Base-by-base conservation (phyloP, 139 green algal genomes). In the Picochlorum sp. region DNA sequence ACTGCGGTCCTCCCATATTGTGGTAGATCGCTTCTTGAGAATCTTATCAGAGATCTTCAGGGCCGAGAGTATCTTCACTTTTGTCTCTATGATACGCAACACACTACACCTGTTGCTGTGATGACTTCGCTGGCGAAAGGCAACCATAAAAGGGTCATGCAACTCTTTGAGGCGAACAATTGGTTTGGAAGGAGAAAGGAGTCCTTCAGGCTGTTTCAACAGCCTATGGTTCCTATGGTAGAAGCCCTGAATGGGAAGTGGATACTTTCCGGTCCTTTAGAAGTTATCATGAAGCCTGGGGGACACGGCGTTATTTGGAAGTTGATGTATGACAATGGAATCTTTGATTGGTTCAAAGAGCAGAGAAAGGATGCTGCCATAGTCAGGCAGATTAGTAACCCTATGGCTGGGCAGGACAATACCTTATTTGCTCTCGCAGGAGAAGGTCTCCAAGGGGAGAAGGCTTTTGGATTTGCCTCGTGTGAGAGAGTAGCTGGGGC, bases 281-380 rank as follows among this genome's bases (percentile, higher is more conserved):
- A 69, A 43, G 62, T 76, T 7, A 74, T 94, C 64, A 78, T 95
- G 63, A 97, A 97, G 74, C 93, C 93, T 5, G 92, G 93, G 22
- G 93, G 93, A 8, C 93, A 99, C 65, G 93, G 93, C 10, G 93
- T 87, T 33, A 94, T 99, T 57, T 99, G 93, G 93, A 99, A 99
- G 80, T 82, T 98, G 13, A 93, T 97, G 85, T 68, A 76, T 16
- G 93, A 99, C 68, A 61, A 89, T 55, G 90, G 87, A 16, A 72
- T 92, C 41, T 96, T 94, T 39, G 69, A 77, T 50, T 96, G 87
- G 87, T 68, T 96, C 29, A 64, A 28, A 5, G 59, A 36, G 28
- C 64, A 74, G 32, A 68, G 72, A 8, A 63, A 85, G 4, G 61
- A 78, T 60, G 83, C 83, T 2, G 85, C 79, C 0, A 61, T 96